phyloP scores from a whole-genome alignment of 192 early-diverging fungal genomes.

The Coemansia sp. region DNA sequence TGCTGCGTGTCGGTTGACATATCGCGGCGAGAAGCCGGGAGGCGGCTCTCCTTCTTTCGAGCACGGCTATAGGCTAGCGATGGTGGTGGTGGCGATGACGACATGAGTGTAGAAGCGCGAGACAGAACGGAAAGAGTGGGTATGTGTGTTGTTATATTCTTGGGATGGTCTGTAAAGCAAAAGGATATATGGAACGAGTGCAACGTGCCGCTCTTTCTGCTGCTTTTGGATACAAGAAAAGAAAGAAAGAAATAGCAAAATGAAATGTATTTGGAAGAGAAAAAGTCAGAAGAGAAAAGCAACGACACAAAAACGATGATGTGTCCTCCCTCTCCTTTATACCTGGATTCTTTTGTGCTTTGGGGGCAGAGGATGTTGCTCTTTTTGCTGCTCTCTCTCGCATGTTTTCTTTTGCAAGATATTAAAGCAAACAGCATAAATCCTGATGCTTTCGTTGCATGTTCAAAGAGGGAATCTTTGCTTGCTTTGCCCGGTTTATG shows the following conservation, averaged over 20 bases:
- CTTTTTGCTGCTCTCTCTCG: neutral
- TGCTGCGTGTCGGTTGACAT: slow-evolving; percentile 13
- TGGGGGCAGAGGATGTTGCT: neutral
- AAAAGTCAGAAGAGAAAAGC: neutral
- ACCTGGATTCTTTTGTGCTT: neutral
- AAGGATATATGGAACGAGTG: neutral
- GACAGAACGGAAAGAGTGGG: neutral
- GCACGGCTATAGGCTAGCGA: neutral
- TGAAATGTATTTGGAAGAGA: neutral
- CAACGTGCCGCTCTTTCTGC: neutral
- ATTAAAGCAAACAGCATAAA: neutral
- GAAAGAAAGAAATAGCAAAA: slow-evolving; percentile 5
- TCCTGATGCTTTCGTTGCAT: neutral
- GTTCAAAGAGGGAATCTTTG: neutral
- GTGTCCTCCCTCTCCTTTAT: neutral
- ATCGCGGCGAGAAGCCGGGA: slow-evolving; percentile 6
- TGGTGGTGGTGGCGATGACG: slow-evolving; percentile 1
- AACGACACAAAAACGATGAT: neutral
- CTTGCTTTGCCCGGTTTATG: neutral
- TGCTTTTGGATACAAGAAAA: neutral
- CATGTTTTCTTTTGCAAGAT: neutral
- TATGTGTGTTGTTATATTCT: neutral
- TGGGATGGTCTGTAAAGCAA: neutral
- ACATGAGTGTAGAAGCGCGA: neutral
- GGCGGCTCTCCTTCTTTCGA: slow-evolving; percentile 3